Base-by-base conservation (phyloP, 352 stramenopile species). In the Pythium rishiriense region DNA sequence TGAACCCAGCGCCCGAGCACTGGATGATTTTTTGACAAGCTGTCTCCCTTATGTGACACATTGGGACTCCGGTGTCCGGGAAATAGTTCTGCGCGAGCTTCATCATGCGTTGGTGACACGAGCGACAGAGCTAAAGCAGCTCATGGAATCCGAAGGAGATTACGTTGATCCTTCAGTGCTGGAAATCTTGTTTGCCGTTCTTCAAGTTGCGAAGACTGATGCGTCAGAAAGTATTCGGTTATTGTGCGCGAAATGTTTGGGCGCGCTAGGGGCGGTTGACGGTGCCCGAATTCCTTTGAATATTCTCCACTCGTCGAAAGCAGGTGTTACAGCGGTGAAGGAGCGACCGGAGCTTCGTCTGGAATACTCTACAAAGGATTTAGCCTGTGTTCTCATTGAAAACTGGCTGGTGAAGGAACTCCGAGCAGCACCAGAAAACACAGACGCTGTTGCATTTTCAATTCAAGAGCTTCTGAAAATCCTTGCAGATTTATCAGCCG, bases 401-500 rank as follows among this genome's bases (percentile, higher is more conserved):
- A 81, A 60, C 26, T 88, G 79, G 78, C 55, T 96, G 5, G 85
- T 94, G 14, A 93, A 93, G 31, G 87, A 94, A 62, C 62, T 96
- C 24, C 78, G 86, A 28, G 85, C 84, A n/a, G 87, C 87, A 26
- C 87, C 87, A 10, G 83, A 94, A 43, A 94, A 88, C 53, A 93
- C 83, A 1, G 87, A 96, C 49, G 76, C 76, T 1, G 69, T 96
- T 50, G 87, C 70, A 12, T 91, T 93, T 59, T 87, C 87, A 9
- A 96, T 96, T 49, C 87, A 96, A 69, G 86, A 96, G 48, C 66
- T 96, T 39, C 62, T 96, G 26, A 91, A 87, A 39, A 92, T 94
- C 69, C 51, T 96, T 10, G 81, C 83, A 0, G 78, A 93, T 50
- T 47, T 94, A 24, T 91, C 83, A 17, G 79, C 69, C 0, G 80